Base-by-base conservation (phyloP, 2,329 filamentous ascomycete species). In the Myriosclerotinia scirpicola region DNA sequence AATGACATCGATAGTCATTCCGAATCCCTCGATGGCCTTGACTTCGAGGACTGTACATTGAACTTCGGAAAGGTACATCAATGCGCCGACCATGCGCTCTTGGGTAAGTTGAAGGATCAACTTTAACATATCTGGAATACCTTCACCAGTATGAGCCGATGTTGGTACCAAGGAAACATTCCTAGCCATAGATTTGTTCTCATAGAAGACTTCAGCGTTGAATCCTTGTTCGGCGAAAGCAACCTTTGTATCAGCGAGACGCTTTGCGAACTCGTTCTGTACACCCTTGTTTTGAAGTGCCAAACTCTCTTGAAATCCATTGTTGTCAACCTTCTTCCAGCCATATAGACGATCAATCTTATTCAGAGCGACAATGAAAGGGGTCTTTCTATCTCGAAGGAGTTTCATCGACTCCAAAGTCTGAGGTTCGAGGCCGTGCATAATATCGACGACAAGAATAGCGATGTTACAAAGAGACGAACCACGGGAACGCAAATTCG, bases 311-410 rank as follows among this genome's bases (percentile, higher is more conserved):
- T 92, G 88, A 86, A 99, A 98, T 68, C 95, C 95, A 77, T 99
- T 99, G 86, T 99, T 97, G 76, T 95, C 93, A 69, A 97, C 92
- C 82, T 94, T 93, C 84, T 97, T 97, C 95, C 96, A 99, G 77
- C 92, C 93, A 78, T 97, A 99, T 20, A 99, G 88, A 86, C 95
- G 93, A 87, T 99, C 95, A 73, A 99, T 98, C 84, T 99, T 99
- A 89, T 99, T 99, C 76, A 99, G 84, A 1, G 96, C 96, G 52
- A 99, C 96, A 73, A 99, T 96, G 82, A 99, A 99, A 6, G 95
- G 95, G 30, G 95, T 99, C 81, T 95, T 96, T 75, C 92, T 87
- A 75, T 97, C 94, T 76, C 94, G 87, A 63, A 99, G 87, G 71
- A 99, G 82, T 73, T 88, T 90, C 92, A 99, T 98, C 2, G 95